Conservation (phyloP, 257 asterid species). For the Solanum dulcamara region DNA sequence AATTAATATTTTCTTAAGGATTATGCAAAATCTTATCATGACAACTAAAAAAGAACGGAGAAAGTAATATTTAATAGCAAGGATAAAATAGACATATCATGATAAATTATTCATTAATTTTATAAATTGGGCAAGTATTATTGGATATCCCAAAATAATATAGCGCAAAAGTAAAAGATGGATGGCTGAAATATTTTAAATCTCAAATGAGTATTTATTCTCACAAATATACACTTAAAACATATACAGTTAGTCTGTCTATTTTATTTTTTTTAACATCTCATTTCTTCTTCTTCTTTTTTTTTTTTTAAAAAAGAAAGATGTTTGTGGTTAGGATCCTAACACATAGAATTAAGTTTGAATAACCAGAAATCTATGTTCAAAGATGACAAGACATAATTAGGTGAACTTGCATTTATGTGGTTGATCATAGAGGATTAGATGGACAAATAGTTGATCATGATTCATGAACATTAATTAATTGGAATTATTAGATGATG, state of each 20-base stretch:
- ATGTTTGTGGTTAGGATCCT: background rate
- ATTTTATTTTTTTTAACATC: background rate
- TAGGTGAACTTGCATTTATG: background rate
- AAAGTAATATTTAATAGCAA: too few species aligned
- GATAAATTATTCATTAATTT: too few species aligned
- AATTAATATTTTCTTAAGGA: too few species aligned
- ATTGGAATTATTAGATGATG: background rate
- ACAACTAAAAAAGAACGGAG: too few species aligned
- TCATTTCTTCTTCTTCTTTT: background rate
- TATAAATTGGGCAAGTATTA: too few species aligned
- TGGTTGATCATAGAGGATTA: background rate
- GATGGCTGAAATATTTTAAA: too few species aligned
- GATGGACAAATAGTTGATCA: background rate
- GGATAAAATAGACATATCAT: too few species aligned
- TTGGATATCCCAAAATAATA: too few species aligned
- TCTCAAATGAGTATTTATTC: background rate
- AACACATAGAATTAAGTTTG: background rate
- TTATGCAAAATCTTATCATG: too few species aligned
- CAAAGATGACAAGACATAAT: background rate
- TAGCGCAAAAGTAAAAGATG: too few species aligned
- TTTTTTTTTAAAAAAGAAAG: background rate
- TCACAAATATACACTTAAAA: background rate
- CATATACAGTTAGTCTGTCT: background rate
- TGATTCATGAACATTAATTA: background rate
- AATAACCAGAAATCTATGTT: background rate